Evolutionary conservation across 371 early-diverging fungal species (phyloP).

Genomic region (Syncephalastrum monosporum): DNA sequence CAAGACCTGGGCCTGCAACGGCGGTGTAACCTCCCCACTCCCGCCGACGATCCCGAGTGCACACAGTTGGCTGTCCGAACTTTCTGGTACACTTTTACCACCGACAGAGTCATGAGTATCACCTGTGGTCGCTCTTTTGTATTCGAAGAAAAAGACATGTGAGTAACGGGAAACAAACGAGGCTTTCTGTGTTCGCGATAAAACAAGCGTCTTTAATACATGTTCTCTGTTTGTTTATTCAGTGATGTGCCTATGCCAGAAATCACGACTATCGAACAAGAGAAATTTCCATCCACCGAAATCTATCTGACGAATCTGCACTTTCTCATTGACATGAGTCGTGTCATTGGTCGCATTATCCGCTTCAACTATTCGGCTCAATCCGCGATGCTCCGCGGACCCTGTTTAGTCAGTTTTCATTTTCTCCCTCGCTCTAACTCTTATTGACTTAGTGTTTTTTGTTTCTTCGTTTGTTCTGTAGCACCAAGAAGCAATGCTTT

Average conservation of each 20-base stretch:
- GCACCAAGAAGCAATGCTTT: slow-evolving; percentile 31
- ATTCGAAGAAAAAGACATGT: slow-evolving; percentile 50
- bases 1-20: slow-evolving; percentile 47
- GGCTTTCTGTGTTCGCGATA: not conserved
- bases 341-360: slow-evolving; percentile 36
- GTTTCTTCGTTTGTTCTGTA: not conserved
- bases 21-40: slow-evolving; percentile 10
- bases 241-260: slow-evolving; percentile 30
- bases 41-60: slow-evolving; percentile 11
- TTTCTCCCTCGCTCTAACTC: not conserved
- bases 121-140: slow-evolving; percentile 39
- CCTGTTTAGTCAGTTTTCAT: slow-evolving; percentile 25
- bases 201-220: not conserved
- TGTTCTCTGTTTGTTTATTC: not conserved
- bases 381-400: slow-evolving; percentile 27
- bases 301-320: slow-evolving; percentile 24
- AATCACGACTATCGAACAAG: slow-evolving; percentile 7
- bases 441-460: not conserved
- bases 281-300: slow-evolving; percentile 2
- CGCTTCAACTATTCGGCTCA: slow-evolving; percentile 43
- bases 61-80: slow-evolving; percentile 33
- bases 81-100: slow-evolving; percentile 44
- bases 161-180: slow-evolving; percentile 4
- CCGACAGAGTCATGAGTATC: slow-evolving; percentile 40
- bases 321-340: slow-evolving; percentile 31